A percentile compares a stretch with the other conserved stretches of the same genome.
Evolutionary conservation across 768 basidiomycete genomes (phyloP).

Genomic region (Rhodotorula toruloides): DNA sequence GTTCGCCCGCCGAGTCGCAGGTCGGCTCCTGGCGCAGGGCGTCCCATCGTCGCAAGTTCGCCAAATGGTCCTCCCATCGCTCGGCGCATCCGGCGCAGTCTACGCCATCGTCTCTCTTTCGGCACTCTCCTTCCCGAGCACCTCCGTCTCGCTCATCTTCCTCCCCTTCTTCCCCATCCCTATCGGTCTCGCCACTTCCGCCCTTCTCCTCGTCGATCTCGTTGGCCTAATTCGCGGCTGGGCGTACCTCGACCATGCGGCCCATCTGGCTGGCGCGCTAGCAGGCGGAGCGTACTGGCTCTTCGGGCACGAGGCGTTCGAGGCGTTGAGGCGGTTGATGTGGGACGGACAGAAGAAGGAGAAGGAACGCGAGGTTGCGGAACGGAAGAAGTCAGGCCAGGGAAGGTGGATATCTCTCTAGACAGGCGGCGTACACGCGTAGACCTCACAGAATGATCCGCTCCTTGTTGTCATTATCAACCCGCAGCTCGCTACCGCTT

Average conservation of each 20-base stretch:
- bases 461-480: too few relatives aligned
- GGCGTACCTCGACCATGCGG: conserved; percentile 37
- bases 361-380: background rate
- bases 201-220: conserved; percentile 27
- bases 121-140: conserved; percentile 30
- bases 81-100: conserved; percentile 35
- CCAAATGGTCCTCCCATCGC: conserved; percentile 5
- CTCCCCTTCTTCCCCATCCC: conserved; percentile 37
- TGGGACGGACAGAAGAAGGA: background rate
- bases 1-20: conserved; percentile 19
- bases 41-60: too few relatives aligned
- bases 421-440: too few relatives aligned
- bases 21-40: conserved; percentile 4
- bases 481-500: background rate
- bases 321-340: background rate
- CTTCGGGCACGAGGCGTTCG: conserved; percentile 10
- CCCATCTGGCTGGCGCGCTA: conserved; percentile 13
- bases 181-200: conserved; percentile 21
- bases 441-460: too few relatives aligned
- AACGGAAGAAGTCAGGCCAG: too few relatives aligned
- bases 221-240: conserved; percentile 32
- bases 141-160: conserved; percentile 38
- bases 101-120: conserved; percentile 31
- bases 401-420: too few relatives aligned
- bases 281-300: background rate